Conservation (phyloP, 257 asterid genomes). For the Fraxinus americana region DNA sequence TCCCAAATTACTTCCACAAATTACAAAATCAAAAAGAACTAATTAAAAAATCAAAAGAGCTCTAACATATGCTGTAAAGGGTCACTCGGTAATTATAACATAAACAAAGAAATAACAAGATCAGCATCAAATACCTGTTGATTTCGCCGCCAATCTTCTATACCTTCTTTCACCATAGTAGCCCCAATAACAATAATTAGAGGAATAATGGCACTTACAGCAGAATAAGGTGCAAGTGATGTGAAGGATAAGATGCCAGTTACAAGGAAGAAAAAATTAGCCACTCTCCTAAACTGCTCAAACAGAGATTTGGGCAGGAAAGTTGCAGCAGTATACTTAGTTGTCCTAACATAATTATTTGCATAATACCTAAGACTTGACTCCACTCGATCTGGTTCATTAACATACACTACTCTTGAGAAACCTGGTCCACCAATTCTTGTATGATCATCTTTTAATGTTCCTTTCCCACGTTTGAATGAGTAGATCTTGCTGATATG, state of each 20-base stretch:
- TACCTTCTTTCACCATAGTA: conserved; percentile 80
- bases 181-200: conserved; percentile 69
- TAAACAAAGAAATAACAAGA: background rate
- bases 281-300: conserved; percentile 96
- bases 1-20: conserved; percentile 7
- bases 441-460: conserved; percentile 57
- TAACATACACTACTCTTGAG: conserved; percentile 80
- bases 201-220: conserved; percentile 73
- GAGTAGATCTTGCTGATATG: conserved; percentile 82
- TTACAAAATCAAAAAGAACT: background rate
- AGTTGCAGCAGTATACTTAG: conserved; percentile 79
- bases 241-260: conserved; percentile 77
- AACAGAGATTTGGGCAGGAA: conserved; percentile 86
- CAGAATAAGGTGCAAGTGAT: conserved; percentile 64
- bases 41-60: background rate
- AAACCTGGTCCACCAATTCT: conserved; percentile 90
- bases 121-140: conserved; percentile 59
- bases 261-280: conserved; percentile 84
- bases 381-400: conserved; percentile 61
- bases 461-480: conserved; percentile 59
- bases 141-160: conserved; percentile 77
- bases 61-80: background rate
- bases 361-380: conserved; percentile 46
- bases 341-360: conserved; percentile 68
- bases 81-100: background rate